A percentile compares a stretch with the other conserved stretches of the same genome.
Evolutionary conservation across 495 filamentous ascomycete genomes (phyloP).

Genomic region (Talaromyces liani): DNA sequence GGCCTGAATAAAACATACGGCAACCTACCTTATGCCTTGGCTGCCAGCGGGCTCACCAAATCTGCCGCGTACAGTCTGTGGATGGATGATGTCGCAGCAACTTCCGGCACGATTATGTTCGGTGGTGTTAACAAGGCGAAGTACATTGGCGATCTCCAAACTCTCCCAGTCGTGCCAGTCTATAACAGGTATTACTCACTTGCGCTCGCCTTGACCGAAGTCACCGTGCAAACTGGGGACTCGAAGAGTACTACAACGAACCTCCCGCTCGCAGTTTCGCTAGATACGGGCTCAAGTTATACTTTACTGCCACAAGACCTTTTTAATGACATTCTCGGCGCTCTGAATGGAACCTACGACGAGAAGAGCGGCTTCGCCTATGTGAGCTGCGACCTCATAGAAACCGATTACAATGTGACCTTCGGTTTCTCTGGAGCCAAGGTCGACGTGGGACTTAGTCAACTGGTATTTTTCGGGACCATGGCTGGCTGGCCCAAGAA

Average conservation of each 20-base stretch:
- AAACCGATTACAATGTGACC: slow-evolving; percentile 47
- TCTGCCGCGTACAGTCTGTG: slow-evolving; percentile 76
- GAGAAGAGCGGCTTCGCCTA: slow-evolving; percentile 28
- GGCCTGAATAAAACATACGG: slow-evolving; percentile 43
- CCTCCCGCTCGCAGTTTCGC: slow-evolving; percentile 57
- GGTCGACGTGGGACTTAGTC: slow-evolving; percentile 19
- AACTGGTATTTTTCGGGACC: slow-evolving; percentile 15
- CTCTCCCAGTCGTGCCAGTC: slow-evolving; percentile 56
- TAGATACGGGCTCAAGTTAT: slow-evolving; percentile 73
- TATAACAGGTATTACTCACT: slow-evolving; percentile 55
- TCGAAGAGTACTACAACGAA: slow-evolving; percentile 38
- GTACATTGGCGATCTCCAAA: slow-evolving; percentile 58
- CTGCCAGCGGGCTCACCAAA: slow-evolving; percentile 56
- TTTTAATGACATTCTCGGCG: slow-evolving; percentile 49
- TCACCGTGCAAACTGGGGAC: slow-evolving; percentile 31
- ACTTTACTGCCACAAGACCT: slow-evolving; percentile 66
- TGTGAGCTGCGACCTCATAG: slow-evolving; percentile 57
- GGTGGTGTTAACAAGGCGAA: slow-evolving; percentile 77
- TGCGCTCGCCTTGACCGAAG: slow-evolving; percentile 65
- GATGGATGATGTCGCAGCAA: slow-evolving; percentile 68
- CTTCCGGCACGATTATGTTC: slow-evolving; percentile 73
- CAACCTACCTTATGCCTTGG: slow-evolving; percentile 66
- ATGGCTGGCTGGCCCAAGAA: slow-evolving; percentile 9
- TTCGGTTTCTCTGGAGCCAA: slow-evolving; percentile 53
- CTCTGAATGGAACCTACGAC: slow-evolving; percentile 55